phyloP scores from a whole-genome alignment of 2,329 filamentous ascomycete genomes.

The Stagonosporopsis rhizophila region DNA sequence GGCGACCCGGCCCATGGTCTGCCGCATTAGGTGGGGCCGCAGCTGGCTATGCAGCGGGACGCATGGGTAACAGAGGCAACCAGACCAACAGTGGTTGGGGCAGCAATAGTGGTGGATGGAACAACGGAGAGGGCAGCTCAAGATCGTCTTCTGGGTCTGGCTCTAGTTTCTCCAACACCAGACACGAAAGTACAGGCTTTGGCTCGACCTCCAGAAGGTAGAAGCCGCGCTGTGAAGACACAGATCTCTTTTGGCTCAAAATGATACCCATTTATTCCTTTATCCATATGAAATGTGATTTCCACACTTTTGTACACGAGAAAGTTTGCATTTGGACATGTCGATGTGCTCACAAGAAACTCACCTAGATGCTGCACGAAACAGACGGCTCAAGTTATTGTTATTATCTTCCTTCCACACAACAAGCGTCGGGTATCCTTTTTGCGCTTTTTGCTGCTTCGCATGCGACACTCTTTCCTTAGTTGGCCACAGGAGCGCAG shows the following conservation, averaged over 20 bases:
- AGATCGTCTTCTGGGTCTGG: constrained; percentile 43
- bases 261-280: constrained; percentile 36
- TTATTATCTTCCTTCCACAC: too few relatives aligned
- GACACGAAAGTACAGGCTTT: constrained; percentile 75
- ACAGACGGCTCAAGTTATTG: too few relatives aligned
- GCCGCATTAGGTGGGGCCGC: constrained; percentile 73
- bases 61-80: constrained; percentile 48
- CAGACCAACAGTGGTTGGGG: constrained; percentile 46
- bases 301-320: neutral
- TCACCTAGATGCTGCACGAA: too few relatives aligned
- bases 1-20: constrained; percentile 78
- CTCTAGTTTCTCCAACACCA: constrained; percentile 54
- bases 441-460: neutral
- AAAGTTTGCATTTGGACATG: neutral
- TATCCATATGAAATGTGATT: neutral
- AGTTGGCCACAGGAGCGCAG: too few relatives aligned
- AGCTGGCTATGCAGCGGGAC: constrained; percentile 70
- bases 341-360: neutral
- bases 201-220: constrained; percentile 66
- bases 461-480: neutral
- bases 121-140: constrained; percentile 48
- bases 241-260: constrained; percentile 29
- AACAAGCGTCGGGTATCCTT: neutral
- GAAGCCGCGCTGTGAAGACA: neutral
- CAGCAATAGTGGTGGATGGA: constrained; percentile 43